These are phyloP conservation scores for Nicotiana sylvestris DNA, from an alignment of 257 asterid species.

Conservation along the genomic window DNA sequence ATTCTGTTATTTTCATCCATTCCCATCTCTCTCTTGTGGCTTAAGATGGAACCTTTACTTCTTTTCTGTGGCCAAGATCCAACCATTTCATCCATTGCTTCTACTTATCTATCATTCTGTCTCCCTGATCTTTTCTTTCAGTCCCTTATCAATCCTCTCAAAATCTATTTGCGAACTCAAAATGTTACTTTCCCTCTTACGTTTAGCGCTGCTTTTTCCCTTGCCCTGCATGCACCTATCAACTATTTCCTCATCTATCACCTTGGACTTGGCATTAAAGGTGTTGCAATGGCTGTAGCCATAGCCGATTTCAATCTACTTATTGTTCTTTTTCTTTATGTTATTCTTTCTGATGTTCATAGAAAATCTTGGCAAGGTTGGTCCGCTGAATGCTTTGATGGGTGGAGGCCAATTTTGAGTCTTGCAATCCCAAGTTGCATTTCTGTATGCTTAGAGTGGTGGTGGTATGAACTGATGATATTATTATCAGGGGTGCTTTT, in stretches of 20 bases:
- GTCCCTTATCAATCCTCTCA: constrained; percentile 53
- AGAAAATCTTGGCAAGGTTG: constrained; percentile 27
- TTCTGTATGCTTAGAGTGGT: constrained; percentile 56
- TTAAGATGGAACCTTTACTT: constrained; percentile 49
- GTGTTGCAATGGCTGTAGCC: constrained; percentile 39
- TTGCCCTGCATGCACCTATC: constrained; percentile 48
- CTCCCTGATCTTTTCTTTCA: constrained; percentile 53
- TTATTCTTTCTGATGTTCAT: constrained; percentile 5
- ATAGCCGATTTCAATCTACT: constrained; percentile 37
- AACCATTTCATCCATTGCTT: constrained; percentile 46
- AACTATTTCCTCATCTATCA: constrained; percentile 29
- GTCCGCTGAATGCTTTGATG: constrained; percentile 23
- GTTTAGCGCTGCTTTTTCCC: constrained; percentile 35
- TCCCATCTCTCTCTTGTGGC: constrained; percentile 66
- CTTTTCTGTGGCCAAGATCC: constrained; percentile 47
- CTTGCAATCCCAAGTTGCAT: constrained; percentile 47
- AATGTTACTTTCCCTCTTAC: constrained; percentile 50
- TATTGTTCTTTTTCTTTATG: constrained; percentile 20
- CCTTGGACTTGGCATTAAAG: constrained; percentile 46
- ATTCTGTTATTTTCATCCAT: constrained; percentile 42
- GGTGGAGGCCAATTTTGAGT: constrained; percentile 37
- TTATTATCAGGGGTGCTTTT: constrained; percentile 48
- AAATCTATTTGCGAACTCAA: constrained; percentile 50
- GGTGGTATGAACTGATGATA: constrained; percentile 66
- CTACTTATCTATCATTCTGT: constrained; percentile 43